Conservation (phyloP, 805 yeast species). For the Millerozyma miso region DNA sequence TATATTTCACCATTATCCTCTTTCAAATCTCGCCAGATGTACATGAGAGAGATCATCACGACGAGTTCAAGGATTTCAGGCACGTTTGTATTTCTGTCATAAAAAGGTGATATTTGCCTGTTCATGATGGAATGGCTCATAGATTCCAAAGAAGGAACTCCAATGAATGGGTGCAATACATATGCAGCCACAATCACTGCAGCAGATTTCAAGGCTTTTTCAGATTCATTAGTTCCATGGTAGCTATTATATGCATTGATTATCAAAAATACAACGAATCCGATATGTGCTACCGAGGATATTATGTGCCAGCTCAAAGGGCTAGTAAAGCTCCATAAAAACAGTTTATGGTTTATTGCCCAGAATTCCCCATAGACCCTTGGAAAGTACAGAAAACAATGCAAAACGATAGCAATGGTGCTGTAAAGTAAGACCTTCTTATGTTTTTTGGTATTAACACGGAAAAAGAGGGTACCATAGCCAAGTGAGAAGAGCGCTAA, state of each 20-base stretch:
- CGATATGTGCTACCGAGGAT: not conserved
- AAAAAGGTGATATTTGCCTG: not conserved
- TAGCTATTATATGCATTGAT: not conserved
- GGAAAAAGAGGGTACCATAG: not conserved
- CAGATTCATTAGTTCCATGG: not conserved
- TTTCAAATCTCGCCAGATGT: not conserved
- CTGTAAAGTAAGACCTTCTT: not conserved
- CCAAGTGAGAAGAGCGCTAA: not conserved
- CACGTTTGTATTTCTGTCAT: not conserved
- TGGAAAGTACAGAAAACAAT: not conserved
- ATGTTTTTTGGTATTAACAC: not conserved
- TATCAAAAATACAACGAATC: not conserved
- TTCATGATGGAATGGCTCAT: too few relatives aligned
- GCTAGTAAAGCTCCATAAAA: too few relatives aligned
- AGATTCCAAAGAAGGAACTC: not conserved
- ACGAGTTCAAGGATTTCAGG: not conserved
- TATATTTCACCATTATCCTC: not conserved
- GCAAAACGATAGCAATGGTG: not conserved
- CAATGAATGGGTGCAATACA: not conserved
- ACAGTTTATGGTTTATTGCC: not conserved
- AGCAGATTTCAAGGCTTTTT: not conserved
- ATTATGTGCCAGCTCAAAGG: not conserved
- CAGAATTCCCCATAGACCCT: not conserved
- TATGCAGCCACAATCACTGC: not conserved
- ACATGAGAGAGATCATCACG: not conserved